A percentile compares a stretch with the other conserved stretches of the same genome.
Evolutionary conservation across 768 basidiomycete genomes (phyloP).

Genomic region (Russula compacta): DNA sequence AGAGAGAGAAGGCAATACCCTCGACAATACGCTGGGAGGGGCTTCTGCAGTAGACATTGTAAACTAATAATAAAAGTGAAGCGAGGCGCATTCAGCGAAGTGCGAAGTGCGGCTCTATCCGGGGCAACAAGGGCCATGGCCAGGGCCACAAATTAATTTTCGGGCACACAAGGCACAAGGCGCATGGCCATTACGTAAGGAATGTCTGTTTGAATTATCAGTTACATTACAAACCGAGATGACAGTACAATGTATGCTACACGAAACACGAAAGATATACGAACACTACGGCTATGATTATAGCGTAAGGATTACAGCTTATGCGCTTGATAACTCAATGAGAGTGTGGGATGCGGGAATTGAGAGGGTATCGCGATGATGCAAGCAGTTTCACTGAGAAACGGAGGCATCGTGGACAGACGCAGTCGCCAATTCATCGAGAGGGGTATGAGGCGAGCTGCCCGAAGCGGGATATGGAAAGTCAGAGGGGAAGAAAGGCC

Average conservation of each 20-base stretch:
- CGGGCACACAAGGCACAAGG: no score
- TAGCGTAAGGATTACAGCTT: neutral
- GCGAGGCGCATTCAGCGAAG: neutral
- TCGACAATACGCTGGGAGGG: neutral
- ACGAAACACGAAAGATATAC: neutral
- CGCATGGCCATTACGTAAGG: neutral
- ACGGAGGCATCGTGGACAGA: slow-evolving; percentile 1
- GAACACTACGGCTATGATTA: neutral
- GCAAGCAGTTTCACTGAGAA: neutral
- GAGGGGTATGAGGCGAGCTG: neutral
- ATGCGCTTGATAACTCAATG: neutral
- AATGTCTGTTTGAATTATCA: neutral
- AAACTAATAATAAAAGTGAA: neutral
- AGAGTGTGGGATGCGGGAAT: neutral
- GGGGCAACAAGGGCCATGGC: no score
- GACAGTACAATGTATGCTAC: slow-evolving; percentile 9
- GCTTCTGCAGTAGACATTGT: neutral
- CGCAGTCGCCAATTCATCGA: neutral
- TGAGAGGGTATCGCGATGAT: slow-evolving; percentile 7
- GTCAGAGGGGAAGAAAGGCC: slow-evolving; percentile 12
- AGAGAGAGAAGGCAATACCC: neutral
- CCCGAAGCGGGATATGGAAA: neutral
- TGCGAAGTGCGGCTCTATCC: neutral
- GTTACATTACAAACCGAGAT: slow-evolving; percentile 16
- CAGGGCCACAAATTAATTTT: neutral